Evolutionary conservation across 768 basidiomycete genomes (phyloP).

Genomic region (Leccinum subgranulosum): DNA sequence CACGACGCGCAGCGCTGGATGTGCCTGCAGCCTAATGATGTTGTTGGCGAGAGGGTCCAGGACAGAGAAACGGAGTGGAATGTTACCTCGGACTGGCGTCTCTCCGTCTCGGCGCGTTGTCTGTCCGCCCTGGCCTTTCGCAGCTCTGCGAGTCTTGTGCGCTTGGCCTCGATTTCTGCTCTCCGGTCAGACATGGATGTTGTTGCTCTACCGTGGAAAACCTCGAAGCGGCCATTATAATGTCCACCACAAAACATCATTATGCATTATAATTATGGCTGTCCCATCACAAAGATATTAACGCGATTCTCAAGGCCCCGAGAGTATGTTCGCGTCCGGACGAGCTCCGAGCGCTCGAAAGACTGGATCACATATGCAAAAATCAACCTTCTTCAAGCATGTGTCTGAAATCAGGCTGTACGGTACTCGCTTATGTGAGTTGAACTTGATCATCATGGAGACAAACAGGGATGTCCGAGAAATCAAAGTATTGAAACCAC

Average conservation of each 20-base stretch:
- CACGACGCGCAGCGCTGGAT: conserved; percentile 42
- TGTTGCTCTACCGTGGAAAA: conserved; percentile 11
- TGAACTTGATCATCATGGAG: conserved; percentile 10
- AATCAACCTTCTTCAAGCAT: conserved; percentile 75
- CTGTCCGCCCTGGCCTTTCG: conserved; percentile 73
- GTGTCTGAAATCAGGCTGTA: conserved; percentile 57
- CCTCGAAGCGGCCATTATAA: neutral
- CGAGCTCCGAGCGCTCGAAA: conserved; percentile 53
- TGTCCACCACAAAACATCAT: conserved; percentile 9
- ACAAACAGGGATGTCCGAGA: too few species aligned
- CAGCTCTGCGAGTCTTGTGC: conserved; percentile 81
- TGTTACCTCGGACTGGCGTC: conserved; percentile 27
- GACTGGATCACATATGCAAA: conserved; percentile 70
- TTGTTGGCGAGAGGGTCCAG: neutral
- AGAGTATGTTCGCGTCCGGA: conserved; percentile 47
- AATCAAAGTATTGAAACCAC: too few species aligned
- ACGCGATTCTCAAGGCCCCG: conserved; percentile 58
- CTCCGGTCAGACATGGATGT: conserved; percentile 59
- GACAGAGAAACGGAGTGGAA: neutral
- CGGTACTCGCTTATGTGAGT: conserved; percentile 16
- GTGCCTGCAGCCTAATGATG: conserved; percentile 36
- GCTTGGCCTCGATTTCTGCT: conserved; percentile 89
- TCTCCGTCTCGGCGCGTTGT: conserved; percentile 51
- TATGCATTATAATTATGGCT: conserved; percentile 13
- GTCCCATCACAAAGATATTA: conserved; percentile 39